Percentiles rank a stretch among this genome's conserved stretches.
Conservation (phyloP, 805 yeast genomes). For the Wickerhamiella spandovensis region DNA sequence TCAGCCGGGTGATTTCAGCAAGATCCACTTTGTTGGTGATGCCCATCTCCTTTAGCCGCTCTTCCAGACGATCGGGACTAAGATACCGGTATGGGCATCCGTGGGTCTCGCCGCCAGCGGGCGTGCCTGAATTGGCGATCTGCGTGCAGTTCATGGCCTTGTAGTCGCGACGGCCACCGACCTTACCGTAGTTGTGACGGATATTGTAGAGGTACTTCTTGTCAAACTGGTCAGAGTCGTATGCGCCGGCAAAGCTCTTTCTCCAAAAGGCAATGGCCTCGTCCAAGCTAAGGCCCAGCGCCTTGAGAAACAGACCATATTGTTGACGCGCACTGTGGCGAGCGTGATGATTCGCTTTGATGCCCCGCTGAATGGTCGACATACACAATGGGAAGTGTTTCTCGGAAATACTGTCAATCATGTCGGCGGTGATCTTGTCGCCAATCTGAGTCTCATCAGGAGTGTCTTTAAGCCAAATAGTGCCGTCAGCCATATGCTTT, state of each 20-base stretch:
- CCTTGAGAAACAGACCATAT: constrained; percentile 70
- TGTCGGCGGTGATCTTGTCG: constrained; percentile 23
- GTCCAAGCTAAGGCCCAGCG: constrained; percentile 75
- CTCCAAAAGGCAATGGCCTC: constrained; percentile 85
- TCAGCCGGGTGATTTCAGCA: constrained; percentile 51
- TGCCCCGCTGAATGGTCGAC: constrained; percentile 47
- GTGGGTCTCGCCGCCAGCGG: constrained; percentile 43
- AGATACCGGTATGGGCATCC: constrained; percentile 90
- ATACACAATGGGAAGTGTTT: constrained; percentile 78
- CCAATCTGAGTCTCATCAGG: constrained; percentile 18
- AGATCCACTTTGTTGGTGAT: constrained; percentile 42
- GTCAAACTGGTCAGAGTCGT: constrained; percentile 57
- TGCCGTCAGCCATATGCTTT: constrained; percentile 45
- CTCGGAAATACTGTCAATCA: constrained; percentile 31
- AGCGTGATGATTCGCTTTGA: constrained; percentile 54
- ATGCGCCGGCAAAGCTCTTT: constrained; percentile 43
- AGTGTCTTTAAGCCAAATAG: constrained; percentile 28
- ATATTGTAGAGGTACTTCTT: constrained; percentile 83
- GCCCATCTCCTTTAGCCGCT: constrained; percentile 49
- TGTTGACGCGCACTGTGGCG: constrained; percentile 78
- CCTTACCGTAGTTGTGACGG: constrained; percentile 81
- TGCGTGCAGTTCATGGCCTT: constrained; percentile 76
- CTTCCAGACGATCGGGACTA: constrained; percentile 45
- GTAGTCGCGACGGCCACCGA: constrained; percentile 78
- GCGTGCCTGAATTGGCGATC: constrained; percentile 50